Percentiles rank a stretch among this genome's conserved stretches.
phyloP scores from a whole-genome alignment of 1,139 yeast genomes.

The Entelexis paramagnoliae region DNA sequence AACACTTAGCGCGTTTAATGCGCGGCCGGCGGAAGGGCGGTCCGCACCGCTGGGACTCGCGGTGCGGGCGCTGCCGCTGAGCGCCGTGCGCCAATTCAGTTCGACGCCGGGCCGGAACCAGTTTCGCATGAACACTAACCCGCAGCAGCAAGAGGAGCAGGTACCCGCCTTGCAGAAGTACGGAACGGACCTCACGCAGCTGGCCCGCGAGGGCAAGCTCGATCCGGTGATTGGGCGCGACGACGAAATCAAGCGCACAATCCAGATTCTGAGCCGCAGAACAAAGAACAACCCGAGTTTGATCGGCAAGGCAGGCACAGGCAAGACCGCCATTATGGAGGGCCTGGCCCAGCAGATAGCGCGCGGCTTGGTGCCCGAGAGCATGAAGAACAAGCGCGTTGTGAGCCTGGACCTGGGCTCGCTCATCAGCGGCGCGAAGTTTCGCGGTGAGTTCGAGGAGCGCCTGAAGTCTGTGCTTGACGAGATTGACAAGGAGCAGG shows the following conservation, averaged over 20 bases:
- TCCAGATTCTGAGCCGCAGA: constrained; percentile 81
- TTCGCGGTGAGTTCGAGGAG: constrained; percentile 91
- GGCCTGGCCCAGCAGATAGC: constrained; percentile 90
- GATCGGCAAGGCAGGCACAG: constrained; percentile 95
- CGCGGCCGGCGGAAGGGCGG: neutral
- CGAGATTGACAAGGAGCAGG: constrained; percentile 76
- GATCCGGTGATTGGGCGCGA: constrained; percentile 97
- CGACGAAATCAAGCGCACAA: constrained; percentile 84
- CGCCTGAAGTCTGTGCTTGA: constrained; percentile 72
- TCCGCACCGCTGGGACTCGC: neutral
- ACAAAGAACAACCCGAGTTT: constrained; percentile 91
- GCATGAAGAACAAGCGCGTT: constrained; percentile 74
- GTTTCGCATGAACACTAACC: constrained; percentile 20
- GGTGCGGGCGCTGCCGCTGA: neutral
- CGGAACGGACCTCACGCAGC: constrained; percentile 78
- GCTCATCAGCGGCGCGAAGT: constrained; percentile 87
- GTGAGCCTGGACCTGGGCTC: constrained; percentile 81
- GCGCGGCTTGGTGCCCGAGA: constrained; percentile 87
- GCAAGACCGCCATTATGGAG: constrained; percentile 93
- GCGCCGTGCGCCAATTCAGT: constrained; percentile 10
- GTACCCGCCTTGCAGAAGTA: constrained; percentile 72
- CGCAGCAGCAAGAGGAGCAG: constrained; percentile 18
- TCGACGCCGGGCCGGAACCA: constrained; percentile 12
- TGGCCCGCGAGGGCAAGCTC: constrained; percentile 81
- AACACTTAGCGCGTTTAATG: neutral